Base-by-base conservation (phyloP, 1,284 basidiomycete genomes). In the Meira nashicola region DNA sequence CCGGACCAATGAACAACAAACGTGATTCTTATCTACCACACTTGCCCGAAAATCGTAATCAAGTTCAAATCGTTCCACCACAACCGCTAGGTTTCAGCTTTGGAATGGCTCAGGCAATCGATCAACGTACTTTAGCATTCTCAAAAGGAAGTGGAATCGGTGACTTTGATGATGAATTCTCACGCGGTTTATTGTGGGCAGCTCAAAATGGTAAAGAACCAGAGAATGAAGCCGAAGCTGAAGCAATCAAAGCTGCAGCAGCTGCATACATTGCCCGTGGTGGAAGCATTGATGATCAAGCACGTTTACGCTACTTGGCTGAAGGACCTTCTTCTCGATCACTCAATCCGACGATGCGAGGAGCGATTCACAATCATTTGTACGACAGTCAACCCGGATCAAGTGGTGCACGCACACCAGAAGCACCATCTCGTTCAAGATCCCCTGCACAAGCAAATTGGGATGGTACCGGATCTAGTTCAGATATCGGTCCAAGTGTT, bases 81-180 rank as follows among this genome's bases (percentile, higher is more conserved):
- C 70, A 73, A 47, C 71, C 71, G 23, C 68, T 74, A 10, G 71
- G 71, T 1, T 72, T 72, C 49, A 68, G 70, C 14, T 38, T 62
- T 7, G 66, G 68, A 17, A 60, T 71, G 61, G 70, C 71, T 1
- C 66, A 58, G 51, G 70, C 70, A 1, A 54, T 61, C 11, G 71
- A 74, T 52, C 70, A 74, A 58, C 58, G 44, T 49, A 74, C 70
- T 40, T 63, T 71, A 6, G 68, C 70, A 11, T 74, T 74, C 58
- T 67, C 66, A 57, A 63, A 39, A 43, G 53, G 49, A 17, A 67
- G 64, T 33, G 66, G 71, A 38, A 63, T 74, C 21, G 71, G 71
- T n/a, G 14, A 23, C 14, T 38, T 15, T 15, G 28, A 49, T 23
- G 70, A 73, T 11, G 67, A 67, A n/a, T 69, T 70, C 38, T 54